These are phyloP conservation scores for Rozella allomycis DNA, from an alignment of 371 early-diverging fungal genomes.

Conservation along the genomic window DNA sequence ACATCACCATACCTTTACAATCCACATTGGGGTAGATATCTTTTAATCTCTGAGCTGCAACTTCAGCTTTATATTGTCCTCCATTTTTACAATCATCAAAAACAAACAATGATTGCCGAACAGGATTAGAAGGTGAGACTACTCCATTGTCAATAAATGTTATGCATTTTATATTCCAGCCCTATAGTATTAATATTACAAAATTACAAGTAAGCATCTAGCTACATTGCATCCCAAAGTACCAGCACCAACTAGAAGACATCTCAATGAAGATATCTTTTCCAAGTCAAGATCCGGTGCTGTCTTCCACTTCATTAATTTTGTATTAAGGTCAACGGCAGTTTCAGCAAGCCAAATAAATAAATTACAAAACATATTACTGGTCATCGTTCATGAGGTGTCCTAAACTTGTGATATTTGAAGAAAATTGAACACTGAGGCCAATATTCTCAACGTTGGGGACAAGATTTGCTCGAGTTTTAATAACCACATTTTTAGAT, in stretches of 20 bases:
- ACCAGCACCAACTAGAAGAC: constrained; percentile 78
- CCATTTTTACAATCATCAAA: constrained; percentile 64
- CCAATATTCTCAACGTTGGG: too few relatives aligned
- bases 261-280: constrained; percentile 42
- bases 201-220: constrained; percentile 37
- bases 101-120: constrained; percentile 75
- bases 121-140: constrained; percentile 85
- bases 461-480: too few relatives aligned
- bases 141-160: constrained; percentile 79
- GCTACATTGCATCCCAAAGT: constrained; percentile 87
- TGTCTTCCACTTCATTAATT: constrained; percentile 85
- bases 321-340: constrained; percentile 73
- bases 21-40: constrained; percentile 55
- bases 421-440: too few relatives aligned
- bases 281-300: constrained; percentile 64
- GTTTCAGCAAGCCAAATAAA: constrained; percentile 46
- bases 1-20: constrained; percentile 37
- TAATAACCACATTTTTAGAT: too few relatives aligned
- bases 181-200: constrained; percentile 19
- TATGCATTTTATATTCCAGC: constrained; percentile 79
- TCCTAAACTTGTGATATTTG: too few relatives aligned
- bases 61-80: constrained; percentile 57
- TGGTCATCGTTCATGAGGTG: too few relatives aligned
- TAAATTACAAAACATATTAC: too few relatives aligned
- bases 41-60: constrained; percentile 52